These are phyloP conservation scores for Penicillium fuscoglaucum DNA, from an alignment of 2,329 filamentous ascomycete species.

Conservation along the genomic window DNA sequence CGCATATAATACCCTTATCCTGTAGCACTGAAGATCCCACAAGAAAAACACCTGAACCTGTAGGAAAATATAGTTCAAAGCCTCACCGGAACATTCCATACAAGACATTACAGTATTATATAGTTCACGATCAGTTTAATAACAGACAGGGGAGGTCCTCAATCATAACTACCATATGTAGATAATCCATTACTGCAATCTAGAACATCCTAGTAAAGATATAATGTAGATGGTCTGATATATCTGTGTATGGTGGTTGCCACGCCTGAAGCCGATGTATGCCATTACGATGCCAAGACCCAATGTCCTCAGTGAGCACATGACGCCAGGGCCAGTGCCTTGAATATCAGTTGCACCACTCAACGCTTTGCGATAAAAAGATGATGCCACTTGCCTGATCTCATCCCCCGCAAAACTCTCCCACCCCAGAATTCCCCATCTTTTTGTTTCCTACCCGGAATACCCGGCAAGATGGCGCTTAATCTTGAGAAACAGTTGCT, in stretches of 20 bases:
- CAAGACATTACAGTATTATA: background rate
- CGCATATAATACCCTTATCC: no score
- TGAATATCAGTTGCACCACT: constrained; percentile 5
- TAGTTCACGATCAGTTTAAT: background rate
- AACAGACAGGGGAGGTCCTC: background rate
- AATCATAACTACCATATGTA: background rate
- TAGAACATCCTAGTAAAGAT: background rate
- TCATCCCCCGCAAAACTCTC: constrained; percentile 3
- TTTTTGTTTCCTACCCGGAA: background rate
- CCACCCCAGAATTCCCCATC: background rate
- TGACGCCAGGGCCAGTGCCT: constrained; percentile 8
- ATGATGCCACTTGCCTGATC: constrained; percentile 1
- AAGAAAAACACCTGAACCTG: background rate
- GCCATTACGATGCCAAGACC: constrained; percentile 3
- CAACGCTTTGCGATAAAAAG: constrained; percentile 3
- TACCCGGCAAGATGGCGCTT: constrained; percentile 43
- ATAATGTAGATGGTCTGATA: background rate
- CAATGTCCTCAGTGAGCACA: background rate
- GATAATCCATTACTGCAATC: background rate
- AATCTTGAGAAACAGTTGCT: constrained; percentile 67
- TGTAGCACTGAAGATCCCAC: accelerated
- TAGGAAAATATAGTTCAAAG: background rate
- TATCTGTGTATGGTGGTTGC: background rate
- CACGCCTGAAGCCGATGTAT: background rate
- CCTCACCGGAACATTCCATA: background rate